Conservation (phyloP, 202 grass and related monocot genomes). For the Saccharum hybrid region DNA sequence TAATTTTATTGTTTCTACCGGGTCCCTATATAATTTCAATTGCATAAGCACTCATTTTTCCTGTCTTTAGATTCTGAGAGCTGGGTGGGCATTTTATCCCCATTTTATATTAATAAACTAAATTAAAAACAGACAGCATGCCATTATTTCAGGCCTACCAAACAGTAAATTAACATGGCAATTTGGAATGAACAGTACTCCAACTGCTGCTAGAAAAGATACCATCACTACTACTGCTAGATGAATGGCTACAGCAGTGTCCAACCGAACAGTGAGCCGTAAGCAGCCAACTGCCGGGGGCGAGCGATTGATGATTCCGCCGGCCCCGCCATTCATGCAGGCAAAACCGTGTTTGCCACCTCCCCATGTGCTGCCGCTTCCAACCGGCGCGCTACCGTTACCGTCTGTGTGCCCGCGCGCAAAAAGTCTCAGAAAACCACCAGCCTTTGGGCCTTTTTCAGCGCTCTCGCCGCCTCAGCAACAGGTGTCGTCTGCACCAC, state of each 20-base stretch:
- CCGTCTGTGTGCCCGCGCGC: no score
- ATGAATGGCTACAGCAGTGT: neutral
- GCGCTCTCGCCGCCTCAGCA: constrained; percentile 2
- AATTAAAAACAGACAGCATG: neutral
- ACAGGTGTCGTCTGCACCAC: constrained; percentile 38
- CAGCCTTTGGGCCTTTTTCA: neutral
- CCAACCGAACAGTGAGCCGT: no score
- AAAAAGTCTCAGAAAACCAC: constrained; percentile 23
- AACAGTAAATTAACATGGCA: neutral
- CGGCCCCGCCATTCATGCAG: constrained; percentile 61
- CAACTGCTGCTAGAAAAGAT: neutral
- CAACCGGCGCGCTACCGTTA: constrained; percentile 37
- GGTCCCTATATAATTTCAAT: no score
- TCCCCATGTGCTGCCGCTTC: constrained; percentile 63
- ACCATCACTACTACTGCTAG: neutral
- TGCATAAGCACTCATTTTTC: neutral
- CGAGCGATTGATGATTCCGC: constrained; percentile 53
- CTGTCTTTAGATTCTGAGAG: neutral
- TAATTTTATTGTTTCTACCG: no score
- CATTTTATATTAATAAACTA: neutral
- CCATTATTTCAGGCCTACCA: neutral
- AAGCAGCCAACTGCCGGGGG: constrained; percentile 44
- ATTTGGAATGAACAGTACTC: neutral
- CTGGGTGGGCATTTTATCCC: neutral
- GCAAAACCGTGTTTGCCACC: constrained; percentile 59